A percentile compares a stretch with the other conserved stretches of the same genome.
These are phyloP conservation scores for Cyclotella atomus DNA, from an alignment of 108 stramenopile genomes.

Conservation along the genomic window DNA sequence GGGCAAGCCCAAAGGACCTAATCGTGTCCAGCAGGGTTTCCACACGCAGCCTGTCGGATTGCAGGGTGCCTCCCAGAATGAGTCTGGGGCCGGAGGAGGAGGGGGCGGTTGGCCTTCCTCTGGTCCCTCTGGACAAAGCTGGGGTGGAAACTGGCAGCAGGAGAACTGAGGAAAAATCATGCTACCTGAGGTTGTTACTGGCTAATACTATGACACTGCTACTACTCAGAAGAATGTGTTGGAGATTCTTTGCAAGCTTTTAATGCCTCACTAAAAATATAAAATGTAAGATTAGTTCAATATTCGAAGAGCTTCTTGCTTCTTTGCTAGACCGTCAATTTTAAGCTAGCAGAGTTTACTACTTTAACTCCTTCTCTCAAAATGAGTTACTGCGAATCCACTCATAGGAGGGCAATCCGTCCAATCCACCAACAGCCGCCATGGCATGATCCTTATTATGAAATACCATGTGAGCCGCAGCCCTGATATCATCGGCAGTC, in stretches of 20 bases:
- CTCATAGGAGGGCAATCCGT: slow-evolving; percentile 94
- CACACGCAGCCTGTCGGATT: slow-evolving; percentile 73
- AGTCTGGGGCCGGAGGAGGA: slow-evolving; percentile 54
- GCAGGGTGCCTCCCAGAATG: slow-evolving; percentile 52
- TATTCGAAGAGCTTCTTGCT: background rate
- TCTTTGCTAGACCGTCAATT: too few species aligned
- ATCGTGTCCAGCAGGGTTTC: slow-evolving; percentile 49
- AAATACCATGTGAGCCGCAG: slow-evolving; percentile 91
- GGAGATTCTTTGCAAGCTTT: background rate
- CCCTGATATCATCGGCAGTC: slow-evolving; percentile 86
- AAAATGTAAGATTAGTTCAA: slow-evolving; percentile 19
- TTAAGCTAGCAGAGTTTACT: slow-evolving; percentile 1
- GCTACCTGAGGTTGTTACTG: background rate
- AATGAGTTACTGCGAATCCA: slow-evolving; percentile 87
- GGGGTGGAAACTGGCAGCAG: slow-evolving; percentile 58
- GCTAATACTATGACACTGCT: background rate
- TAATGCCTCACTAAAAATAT: slow-evolving; percentile 12
- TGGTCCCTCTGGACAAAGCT: slow-evolving; percentile 42
- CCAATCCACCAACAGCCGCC: slow-evolving; percentile 96
- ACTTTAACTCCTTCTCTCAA: slow-evolving; percentile 32
- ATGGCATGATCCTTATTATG: slow-evolving; percentile 98
- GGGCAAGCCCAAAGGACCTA: slow-evolving; percentile 58
- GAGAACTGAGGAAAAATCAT: slow-evolving; percentile 25
- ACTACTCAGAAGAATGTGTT: background rate
- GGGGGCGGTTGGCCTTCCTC: slow-evolving; percentile 39